Evolutionary conservation across 345 rosid species (phyloP), one percentile per base, ranked within the genome.

Genomic region (Gossypium thurberi): DNA sequence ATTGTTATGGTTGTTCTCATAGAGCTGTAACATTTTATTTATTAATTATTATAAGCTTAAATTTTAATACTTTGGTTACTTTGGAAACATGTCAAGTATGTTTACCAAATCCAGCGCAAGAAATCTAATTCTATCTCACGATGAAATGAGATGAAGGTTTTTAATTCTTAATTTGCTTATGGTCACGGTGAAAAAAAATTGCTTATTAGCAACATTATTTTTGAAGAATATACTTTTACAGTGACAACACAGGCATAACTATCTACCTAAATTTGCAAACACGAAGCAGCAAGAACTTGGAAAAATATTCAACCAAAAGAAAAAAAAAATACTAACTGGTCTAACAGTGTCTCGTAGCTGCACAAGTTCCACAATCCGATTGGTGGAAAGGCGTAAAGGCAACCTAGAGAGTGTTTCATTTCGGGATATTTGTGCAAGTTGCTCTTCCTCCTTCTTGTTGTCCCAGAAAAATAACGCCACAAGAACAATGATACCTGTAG

Each of bases 371-470:
- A 91, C 94, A 69, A 95, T 84, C 66, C 97, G 88, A 76, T 90
- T 91, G 28, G 98, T 95, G 37, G 99, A 95, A 52, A 95, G 90
- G 77, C 91, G 88, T 82, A 89, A 80, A 2, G 98, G 99, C 83
- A 95, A 84, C 81, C 99, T 88, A 17, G 98, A 95, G 44, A 95
- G 89, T 76, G 93, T 92, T 80, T 95, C 97, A 66, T 92, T 86
- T 75, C 97, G 85, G 62, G 93, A 81, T 73, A 92, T 95, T 81
- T 92, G 94, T 64, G 86, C 91, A 82, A 92, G 86, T 81, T 95
- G 99, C 80, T 91, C 98, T 83, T 95, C 98, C 84, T 91, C 98
- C 84, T 85, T 92, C 85, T 89, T 95, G 76, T 91, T 95, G 82
- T 95, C 98, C 98, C 97, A 92, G 40, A 91, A 74, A 76, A 88